Evolutionary conservation across 768 basidiomycete species (phyloP), one percentile per base, ranked within the genome.

Genomic region (Mycena leptocephala): DNA sequence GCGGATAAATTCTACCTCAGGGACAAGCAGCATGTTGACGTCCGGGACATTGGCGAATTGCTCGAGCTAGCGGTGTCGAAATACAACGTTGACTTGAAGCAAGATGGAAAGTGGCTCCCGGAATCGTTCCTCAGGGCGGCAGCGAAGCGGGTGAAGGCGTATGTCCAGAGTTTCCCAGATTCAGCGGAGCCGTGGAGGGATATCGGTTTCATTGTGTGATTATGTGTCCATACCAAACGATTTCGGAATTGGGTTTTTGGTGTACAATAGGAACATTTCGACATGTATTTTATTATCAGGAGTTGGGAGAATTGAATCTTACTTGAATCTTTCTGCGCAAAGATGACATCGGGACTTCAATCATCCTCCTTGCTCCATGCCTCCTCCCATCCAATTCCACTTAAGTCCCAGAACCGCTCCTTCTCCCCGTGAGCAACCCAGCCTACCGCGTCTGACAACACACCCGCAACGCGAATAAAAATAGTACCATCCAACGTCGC

Each of bases 381-480:
- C 13, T 87, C 91, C 67, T 92, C 90, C 91, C 92, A 93, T 0
- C 92, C 53, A 13, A 46, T 20, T 16, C 53, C 91, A 80, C 89
- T 90, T 37, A 87, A 75, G 81, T 92, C 92, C 92, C 92, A 93
- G 48, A 80, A 70, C 2, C 79, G 43, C 16, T 89, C 87, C 39
- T 82, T 76, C 81, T 92, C 88, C 2, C 92, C 92, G 82, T 89
- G 84, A 13, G 84, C 80, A 0, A 89, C 88, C 92, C 92, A 93
- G 0, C 92, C 91, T 75, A 92, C 81, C 16, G 83, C 87, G 59
- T 91, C 85, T 88, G 91, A 87, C 82, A 91, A 76, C 43, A 91
- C 86, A 1, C 92, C 92, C 7, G 91, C 92, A 18, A 91, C 88
- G 48, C 92, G 83, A 5, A 90, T 86, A 78, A 93, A 93, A 26